These are phyloP conservation scores for Paraphoma chrysanthemicola DNA, from an alignment of 2,329 filamentous ascomycete genomes.

Conservation along the genomic window DNA sequence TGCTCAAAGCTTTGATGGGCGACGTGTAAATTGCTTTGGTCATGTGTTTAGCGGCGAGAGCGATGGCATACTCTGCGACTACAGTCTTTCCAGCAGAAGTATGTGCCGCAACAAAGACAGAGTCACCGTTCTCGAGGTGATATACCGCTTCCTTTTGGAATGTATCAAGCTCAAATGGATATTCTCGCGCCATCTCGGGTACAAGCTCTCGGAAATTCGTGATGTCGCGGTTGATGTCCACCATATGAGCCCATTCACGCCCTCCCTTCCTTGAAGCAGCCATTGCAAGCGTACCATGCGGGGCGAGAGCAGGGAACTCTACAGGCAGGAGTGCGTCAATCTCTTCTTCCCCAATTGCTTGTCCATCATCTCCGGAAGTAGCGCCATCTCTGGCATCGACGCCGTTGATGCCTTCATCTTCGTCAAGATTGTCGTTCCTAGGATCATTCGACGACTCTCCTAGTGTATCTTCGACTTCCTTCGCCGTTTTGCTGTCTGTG, in stretches of 20 bases:
- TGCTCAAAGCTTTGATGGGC: constrained; percentile 96
- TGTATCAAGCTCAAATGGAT: constrained; percentile 96
- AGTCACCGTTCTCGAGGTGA: constrained; percentile 94
- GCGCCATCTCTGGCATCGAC: constrained; percentile 31
- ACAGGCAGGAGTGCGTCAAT: constrained; percentile 89
- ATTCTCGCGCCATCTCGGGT: constrained; percentile 93
- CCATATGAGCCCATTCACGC: constrained; percentile 97
- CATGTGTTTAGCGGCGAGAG: constrained; percentile 96
- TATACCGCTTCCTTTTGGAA: constrained; percentile 99
- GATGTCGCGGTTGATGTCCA: constrained; percentile 91
- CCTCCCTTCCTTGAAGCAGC: constrained; percentile 76
- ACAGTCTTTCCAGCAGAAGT: constrained; percentile 98
- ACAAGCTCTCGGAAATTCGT: constrained; percentile 94
- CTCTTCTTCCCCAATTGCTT: constrained; percentile 59
- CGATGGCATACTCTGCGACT: constrained; percentile 97
- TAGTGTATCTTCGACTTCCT: constrained; percentile 72
- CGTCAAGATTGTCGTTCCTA: constrained; percentile 27
- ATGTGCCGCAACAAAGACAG: constrained; percentile 96
- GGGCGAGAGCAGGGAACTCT: constrained; percentile 90
- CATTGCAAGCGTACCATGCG: constrained; percentile 76
- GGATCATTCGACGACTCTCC: constrained; percentile 55
- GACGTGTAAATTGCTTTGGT: constrained; percentile 99
- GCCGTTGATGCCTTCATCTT: constrained; percentile 34
- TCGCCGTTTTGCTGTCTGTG: constrained; percentile 66
- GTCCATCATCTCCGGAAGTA: constrained; percentile 54